phyloP scores from a whole-genome alignment of 208 protist species.

The Sergeia podlipaevii region DNA sequence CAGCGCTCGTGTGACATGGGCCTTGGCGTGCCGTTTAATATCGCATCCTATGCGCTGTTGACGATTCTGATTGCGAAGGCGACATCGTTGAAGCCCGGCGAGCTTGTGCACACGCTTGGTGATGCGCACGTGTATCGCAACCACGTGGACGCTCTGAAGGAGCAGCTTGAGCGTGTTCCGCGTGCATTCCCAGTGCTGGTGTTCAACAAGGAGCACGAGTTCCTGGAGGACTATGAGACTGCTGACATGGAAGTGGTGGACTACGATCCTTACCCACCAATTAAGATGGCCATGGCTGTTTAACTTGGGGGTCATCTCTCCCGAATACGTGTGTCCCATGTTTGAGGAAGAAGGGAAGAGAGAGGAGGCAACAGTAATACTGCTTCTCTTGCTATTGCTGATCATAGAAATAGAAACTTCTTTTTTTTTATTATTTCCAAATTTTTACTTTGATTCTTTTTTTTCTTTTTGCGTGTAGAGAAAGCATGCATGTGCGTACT shows the following conservation, averaged over 20 bases:
- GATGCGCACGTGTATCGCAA: slow-evolving; percentile 98
- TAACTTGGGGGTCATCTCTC: slow-evolving; percentile 26
- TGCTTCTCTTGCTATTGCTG: no score
- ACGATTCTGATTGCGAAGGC: slow-evolving; percentile 93
- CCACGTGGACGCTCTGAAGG: slow-evolving; percentile 95
- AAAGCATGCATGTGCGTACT: no score
- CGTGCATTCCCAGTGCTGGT: slow-evolving; percentile 91
- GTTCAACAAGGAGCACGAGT: slow-evolving; percentile 59
- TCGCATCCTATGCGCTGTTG: slow-evolving; percentile 97
- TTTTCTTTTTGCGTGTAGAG: no score
- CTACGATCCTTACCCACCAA: slow-evolving; percentile 93
- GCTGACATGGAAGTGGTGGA: slow-evolving; percentile 94
- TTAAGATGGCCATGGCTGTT: slow-evolving; percentile 98
- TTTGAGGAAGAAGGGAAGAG: background rate
- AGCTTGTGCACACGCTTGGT: slow-evolving; percentile 97
- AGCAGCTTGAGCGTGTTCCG: slow-evolving; percentile 91
- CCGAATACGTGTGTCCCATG: background rate
- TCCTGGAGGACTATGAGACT: slow-evolving; percentile 91
- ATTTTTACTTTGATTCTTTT: no score
- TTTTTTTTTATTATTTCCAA: no score
- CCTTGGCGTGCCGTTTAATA: slow-evolving; percentile 99
- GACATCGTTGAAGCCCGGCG: slow-evolving; percentile 92
- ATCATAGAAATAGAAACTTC: no score
- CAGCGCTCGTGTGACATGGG: slow-evolving; percentile 96
- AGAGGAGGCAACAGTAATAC: background rate